Base-by-base conservation (phyloP, 2,329 filamentous ascomycete species). In the Pseudocercospora fijiensis region DNA sequence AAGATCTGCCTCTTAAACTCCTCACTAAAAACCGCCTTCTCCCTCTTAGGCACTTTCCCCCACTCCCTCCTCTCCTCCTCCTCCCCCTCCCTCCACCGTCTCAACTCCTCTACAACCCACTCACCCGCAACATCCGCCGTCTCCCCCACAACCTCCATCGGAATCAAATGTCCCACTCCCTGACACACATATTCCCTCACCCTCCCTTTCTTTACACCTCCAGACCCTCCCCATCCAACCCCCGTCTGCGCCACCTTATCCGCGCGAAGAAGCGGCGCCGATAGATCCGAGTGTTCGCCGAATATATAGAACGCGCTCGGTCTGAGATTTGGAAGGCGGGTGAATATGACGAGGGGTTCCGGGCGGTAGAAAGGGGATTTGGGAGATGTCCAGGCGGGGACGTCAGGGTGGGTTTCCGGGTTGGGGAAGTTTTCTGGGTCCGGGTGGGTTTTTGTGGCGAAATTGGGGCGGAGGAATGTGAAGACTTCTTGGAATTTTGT, bases 401-500 rank as follows among this genome's bases (percentile, higher is more conserved):
- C 66, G 62, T 82, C 80, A 0, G 79, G 75, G 62, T 81, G 79
- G 5, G 78, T 79, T n/a, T 75, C 61, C 10, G 75, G 72, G 57
- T 80, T 78, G 3, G 78, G 69, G 18, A 70, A 65, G 0, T 65
- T 73, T 43, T 76, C 76, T 4, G 72, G 75, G 41, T 68, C 51
- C 4, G 68, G 69, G 60, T 69, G 67, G 13, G 63, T 62, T 3
- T 63, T 9, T 1, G 68, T 67, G 2, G 67, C 66, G 28, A 83
- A 86, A 63, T 85, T 84, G 0, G 87, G 85, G 0, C 90, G 84
- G 67, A 90, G 78, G 75, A 89, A 95, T 1, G 88, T 62, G 20
- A 51, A 88, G 61, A 95, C 90, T 79, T 96, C 92, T 74, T 96
- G 91, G 76, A 96, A 90, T 71, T 92, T 92, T 0, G 91, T 89